phyloP scores from a whole-genome alignment of 1,284 basidiomycete genomes.

The Irpex lacteus region DNA sequence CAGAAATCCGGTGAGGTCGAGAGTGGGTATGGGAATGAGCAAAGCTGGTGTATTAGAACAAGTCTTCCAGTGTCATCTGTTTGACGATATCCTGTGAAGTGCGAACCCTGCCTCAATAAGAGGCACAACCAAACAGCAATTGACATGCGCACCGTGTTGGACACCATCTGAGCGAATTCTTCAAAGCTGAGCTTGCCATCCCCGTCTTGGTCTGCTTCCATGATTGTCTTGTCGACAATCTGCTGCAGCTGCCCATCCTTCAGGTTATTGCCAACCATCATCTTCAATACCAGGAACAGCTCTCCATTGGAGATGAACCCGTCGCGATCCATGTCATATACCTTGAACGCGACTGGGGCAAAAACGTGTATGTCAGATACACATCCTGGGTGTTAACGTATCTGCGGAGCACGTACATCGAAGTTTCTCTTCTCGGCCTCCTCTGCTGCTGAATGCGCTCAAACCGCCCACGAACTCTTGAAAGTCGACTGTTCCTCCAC shows the following conservation, averaged over 20 bases:
- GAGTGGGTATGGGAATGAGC: background rate
- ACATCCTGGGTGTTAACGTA: background rate
- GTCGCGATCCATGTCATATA: conserved; percentile 96
- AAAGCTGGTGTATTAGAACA: conserved; percentile 51
- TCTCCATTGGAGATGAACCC: conserved; percentile 96
- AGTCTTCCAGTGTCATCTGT: conserved; percentile 97
- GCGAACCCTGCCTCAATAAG: background rate
- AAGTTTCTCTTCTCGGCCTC: conserved; percentile 95
- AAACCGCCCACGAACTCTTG: conserved; percentile 98
- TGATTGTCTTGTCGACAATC: conserved; percentile 99
- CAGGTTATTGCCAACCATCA: conserved; percentile 99
- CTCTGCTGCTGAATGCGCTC: conserved; percentile 95
- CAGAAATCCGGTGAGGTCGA: background rate
- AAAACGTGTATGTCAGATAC: background rate
- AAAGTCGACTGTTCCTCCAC: conserved; percentile 98
- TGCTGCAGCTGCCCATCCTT: conserved; percentile 99
- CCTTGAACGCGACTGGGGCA: conserved; percentile 85
- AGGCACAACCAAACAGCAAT: conserved; percentile 1
- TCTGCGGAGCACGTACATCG: conserved; percentile 62
- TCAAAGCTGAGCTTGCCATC: conserved; percentile 98
- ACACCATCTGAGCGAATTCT: conserved; percentile 96
- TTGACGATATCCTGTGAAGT: conserved; percentile 81
- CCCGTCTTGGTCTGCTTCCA: conserved; percentile 98
- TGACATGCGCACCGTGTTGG: conserved; percentile 74
- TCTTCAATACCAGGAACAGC: conserved; percentile 96